Conservation (phyloP, 305 asterid genomes). For the Fraxinus floribunda region DNA sequence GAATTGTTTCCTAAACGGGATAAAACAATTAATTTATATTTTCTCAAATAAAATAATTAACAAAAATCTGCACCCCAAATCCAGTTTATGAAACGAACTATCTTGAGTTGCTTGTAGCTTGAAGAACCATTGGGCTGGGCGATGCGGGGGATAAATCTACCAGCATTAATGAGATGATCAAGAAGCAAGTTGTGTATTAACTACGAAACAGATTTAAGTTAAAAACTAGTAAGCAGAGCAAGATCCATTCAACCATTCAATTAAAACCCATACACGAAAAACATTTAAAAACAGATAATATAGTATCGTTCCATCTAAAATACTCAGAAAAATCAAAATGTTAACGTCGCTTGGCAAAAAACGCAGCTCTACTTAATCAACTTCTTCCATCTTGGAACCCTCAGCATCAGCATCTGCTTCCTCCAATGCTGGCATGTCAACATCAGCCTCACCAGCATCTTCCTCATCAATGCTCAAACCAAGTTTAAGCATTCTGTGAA, state of each 20-base stretch:
- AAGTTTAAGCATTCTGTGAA: slow-evolving; percentile 69
- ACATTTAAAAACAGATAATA: background rate
- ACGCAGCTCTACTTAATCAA: slow-evolving; percentile 38
- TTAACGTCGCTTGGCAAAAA: background rate
- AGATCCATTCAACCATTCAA: background rate
- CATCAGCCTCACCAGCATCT: slow-evolving; percentile 65
- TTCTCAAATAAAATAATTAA: background rate
- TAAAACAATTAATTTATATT: background rate
- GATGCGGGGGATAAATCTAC: background rate
- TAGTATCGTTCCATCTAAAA: background rate
- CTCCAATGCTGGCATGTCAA: slow-evolving; percentile 77
- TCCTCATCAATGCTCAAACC: slow-evolving; percentile 76
- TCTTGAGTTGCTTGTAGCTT: background rate
- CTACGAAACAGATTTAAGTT: background rate
- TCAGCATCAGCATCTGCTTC: slow-evolving; percentile 72
- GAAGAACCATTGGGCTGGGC: background rate
- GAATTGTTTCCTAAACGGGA: too few relatives aligned
- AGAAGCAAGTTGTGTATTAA: background rate
- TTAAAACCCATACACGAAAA: background rate
- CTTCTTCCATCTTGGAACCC: slow-evolving; percentile 83
- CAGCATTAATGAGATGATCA: background rate
- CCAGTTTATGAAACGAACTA: background rate
- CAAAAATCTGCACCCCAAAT: background rate
- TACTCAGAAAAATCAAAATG: background rate
- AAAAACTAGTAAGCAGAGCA: background rate